Conservation (phyloP, 257 asterid species). For the Jaltomata sinuosa region DNA sequence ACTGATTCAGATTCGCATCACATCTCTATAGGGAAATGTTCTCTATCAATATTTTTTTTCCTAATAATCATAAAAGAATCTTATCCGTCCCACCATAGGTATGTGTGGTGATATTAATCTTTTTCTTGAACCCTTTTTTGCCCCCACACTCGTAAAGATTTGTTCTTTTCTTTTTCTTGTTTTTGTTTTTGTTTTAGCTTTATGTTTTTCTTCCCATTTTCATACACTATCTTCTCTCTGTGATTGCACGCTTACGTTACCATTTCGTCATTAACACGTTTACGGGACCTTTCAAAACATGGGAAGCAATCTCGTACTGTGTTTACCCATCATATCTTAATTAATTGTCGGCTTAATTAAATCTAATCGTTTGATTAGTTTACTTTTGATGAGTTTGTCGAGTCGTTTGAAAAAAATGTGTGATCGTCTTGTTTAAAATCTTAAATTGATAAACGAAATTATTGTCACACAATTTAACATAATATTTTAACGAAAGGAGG, state of each 20-base stretch:
- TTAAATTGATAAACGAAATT: background rate
- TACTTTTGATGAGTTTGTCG: background rate
- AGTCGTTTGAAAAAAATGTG: background rate
- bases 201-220: slow-evolving; percentile 7
- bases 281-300: slow-evolving; percentile 14
- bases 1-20: background rate
- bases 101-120: rapidly evolving
- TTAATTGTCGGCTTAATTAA: background rate
- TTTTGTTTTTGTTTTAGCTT: background rate
- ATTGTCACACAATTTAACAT: background rate
- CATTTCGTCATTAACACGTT: slow-evolving; percentile 63
- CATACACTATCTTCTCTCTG: slow-evolving; percentile 24
- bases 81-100: background rate
- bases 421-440: background rate
- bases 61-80: background rate
- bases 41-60: background rate
- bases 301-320: slow-evolving; percentile 1
- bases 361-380: background rate
- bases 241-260: slow-evolving; percentile 68
- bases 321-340: background rate
- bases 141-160: background rate
- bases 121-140: background rate
- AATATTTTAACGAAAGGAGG: background rate
- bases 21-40: background rate
- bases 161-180: background rate